Conservation (phyloP, 2,329 filamentous ascomycete genomes). For the Ustulina deusta region DNA sequence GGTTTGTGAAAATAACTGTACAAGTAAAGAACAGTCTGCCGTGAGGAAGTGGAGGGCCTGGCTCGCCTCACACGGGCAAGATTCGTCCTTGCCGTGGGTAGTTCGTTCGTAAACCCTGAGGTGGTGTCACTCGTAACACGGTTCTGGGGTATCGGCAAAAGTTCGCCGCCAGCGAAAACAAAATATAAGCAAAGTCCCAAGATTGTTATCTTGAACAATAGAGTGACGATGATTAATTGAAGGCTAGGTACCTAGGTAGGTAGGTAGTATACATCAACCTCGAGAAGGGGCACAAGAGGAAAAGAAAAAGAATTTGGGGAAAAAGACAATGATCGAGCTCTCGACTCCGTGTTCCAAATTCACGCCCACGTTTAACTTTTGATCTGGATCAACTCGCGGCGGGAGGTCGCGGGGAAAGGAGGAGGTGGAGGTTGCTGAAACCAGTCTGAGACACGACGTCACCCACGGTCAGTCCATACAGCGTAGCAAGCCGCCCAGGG, state of each 20-base stretch:
- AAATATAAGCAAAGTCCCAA: background rate
- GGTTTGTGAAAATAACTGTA: background rate
- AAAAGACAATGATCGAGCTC: background rate
- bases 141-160: background rate
- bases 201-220: background rate
- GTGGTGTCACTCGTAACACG: background rate
- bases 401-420: conserved; percentile 37
- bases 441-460: conserved; percentile 40
- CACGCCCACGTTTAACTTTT: background rate
- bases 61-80: background rate
- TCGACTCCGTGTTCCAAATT: conserved; percentile 18
- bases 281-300: background rate
- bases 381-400: conserved; percentile 12
- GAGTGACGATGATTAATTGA: background rate
- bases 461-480: conserved; percentile 9
- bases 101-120: background rate
- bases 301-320: background rate
- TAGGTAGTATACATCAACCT: too few relatives aligned
- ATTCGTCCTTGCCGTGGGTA: background rate
- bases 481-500: background rate
- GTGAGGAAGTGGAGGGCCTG: background rate
- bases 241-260: background rate
- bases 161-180: background rate
- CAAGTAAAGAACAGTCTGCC: background rate
- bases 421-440: conserved; percentile 36